These are phyloP conservation scores for Metarhizium robertsii DNA, from an alignment of 2,329 filamentous ascomycete genomes.

Conservation along the genomic window DNA sequence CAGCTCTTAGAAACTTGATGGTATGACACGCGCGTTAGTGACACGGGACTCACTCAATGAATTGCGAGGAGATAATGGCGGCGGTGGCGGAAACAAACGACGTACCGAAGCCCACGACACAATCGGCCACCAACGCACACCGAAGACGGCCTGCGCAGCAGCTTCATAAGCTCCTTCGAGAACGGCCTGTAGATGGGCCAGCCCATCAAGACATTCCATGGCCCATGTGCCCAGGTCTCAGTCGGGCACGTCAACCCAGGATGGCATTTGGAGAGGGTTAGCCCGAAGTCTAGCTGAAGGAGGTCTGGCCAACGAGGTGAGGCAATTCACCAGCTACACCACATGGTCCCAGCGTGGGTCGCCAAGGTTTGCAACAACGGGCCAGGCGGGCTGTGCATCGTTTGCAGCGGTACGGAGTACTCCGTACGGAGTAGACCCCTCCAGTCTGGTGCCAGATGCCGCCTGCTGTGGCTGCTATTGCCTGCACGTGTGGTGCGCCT, in stretches of 20 bases:
- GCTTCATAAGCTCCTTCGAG: not conserved
- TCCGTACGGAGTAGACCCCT: too few relatives aligned
- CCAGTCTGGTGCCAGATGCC: too few relatives aligned
- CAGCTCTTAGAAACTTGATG: constrained; percentile 11
- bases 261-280: not conserved
- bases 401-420: too few relatives aligned
- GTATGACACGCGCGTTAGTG: not conserved
- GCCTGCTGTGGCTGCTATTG: too few relatives aligned
- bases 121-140: constrained; percentile 2
- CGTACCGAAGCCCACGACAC: constrained; percentile 4
- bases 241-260: constrained; percentile 1
- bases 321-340: too few relatives aligned
- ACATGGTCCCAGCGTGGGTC: too few relatives aligned
- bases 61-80: not conserved
- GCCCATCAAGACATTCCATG: constrained; percentile 7
- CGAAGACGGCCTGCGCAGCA: constrained; percentile 1
- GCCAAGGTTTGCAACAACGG: too few relatives aligned
- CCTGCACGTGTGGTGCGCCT: too few relatives aligned
- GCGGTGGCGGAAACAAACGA: not conserved
- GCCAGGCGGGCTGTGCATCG: too few relatives aligned
- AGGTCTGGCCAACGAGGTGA: not conserved
- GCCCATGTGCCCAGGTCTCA: constrained; percentile 5
- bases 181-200: constrained; percentile 6
- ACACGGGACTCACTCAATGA: not conserved
- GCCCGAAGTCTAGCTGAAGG: not conserved